Conservation (phyloP, 73 alveolate species). For the Paramecium sonneborni region DNA sequence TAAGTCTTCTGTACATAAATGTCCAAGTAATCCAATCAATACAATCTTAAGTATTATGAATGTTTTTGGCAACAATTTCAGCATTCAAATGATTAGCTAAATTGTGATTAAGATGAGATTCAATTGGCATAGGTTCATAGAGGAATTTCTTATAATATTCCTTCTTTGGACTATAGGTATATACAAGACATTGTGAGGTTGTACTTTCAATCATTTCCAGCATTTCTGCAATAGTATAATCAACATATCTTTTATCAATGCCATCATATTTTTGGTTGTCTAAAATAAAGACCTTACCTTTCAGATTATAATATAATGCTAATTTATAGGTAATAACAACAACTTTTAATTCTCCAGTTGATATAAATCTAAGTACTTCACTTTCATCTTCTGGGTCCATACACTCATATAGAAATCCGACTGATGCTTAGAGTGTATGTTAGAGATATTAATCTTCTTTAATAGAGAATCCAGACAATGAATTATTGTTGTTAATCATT, state of each 20-base stretch:
- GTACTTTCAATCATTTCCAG: conserved; percentile 97
- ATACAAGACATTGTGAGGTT: conserved; percentile 76
- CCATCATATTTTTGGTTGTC: conserved; percentile 96
- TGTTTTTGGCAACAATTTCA: conserved; percentile 94
- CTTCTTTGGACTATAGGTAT: conserved; percentile 83
- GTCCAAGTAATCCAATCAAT: conserved; percentile 99
- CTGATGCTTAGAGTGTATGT: conserved; percentile 76
- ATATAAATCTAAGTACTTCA: conserved; percentile 77
- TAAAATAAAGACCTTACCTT: conserved; percentile 75
- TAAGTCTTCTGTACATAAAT: conserved; percentile 97
- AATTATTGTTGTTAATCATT: background rate
- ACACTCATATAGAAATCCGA: conserved; percentile 83
- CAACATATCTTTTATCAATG: conserved; percentile 92
- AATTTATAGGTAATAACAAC: conserved; percentile 35
- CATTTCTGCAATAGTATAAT: conserved; percentile 98
- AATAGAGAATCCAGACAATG: background rate
- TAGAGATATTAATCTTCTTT: conserved; percentile 68
- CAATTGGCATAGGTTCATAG: conserved; percentile 98
- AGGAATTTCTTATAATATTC: conserved; percentile 97
- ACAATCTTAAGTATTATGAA: conserved; percentile 94
- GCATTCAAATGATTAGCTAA: conserved; percentile 97
- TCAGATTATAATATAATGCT: conserved; percentile 30
- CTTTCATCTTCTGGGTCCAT: conserved; percentile 73
- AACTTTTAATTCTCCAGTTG: conserved; percentile 9
- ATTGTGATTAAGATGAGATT: conserved; percentile 90